Conservation (phyloP, 441 rosid genomes). For the Geranium incanum region DNA sequence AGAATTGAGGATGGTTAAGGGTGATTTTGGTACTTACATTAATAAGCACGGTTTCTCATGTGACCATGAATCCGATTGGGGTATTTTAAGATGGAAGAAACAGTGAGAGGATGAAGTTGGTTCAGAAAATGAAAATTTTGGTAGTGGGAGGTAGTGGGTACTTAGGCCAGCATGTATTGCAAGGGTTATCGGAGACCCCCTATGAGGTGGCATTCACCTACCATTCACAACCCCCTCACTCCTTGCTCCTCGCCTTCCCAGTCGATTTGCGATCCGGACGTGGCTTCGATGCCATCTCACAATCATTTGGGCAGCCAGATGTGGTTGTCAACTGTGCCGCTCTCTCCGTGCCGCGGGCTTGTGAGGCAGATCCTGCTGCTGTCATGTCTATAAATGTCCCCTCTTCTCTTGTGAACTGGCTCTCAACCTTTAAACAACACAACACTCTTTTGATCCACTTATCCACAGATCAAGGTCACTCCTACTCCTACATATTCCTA, state of each 20-base stretch:
- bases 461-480: constrained; percentile 80
- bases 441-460: constrained; percentile 59
- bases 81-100: no score
- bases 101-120: no score
- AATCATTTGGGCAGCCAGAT: constrained; percentile 66
- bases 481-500: constrained; percentile 4
- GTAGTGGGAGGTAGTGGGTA: constrained; percentile 82
- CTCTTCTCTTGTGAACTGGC: constrained; percentile 56
- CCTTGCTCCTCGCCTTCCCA: constrained; percentile 40
- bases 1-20: no score
- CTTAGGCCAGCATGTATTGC: constrained; percentile 74
- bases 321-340: constrained; percentile 87
- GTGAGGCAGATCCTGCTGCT: constrained; percentile 63
- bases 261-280: constrained; percentile 57
- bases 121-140: constrained; percentile 31
- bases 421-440: constrained; percentile 33
- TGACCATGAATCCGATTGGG: no score
- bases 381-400: constrained; percentile 70
- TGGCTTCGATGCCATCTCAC: constrained; percentile 45
- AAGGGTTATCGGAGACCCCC: constrained; percentile 34
- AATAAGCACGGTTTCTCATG: no score
- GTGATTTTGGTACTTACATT: no score
- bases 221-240: constrained; percentile 45
- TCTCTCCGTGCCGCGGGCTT: constrained; percentile 66
- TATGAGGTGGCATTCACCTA: constrained; percentile 55